These are phyloP conservation scores for Penicillium sp. DNA, from an alignment of 2,329 filamentous ascomycete species.

Conservation along the genomic window DNA sequence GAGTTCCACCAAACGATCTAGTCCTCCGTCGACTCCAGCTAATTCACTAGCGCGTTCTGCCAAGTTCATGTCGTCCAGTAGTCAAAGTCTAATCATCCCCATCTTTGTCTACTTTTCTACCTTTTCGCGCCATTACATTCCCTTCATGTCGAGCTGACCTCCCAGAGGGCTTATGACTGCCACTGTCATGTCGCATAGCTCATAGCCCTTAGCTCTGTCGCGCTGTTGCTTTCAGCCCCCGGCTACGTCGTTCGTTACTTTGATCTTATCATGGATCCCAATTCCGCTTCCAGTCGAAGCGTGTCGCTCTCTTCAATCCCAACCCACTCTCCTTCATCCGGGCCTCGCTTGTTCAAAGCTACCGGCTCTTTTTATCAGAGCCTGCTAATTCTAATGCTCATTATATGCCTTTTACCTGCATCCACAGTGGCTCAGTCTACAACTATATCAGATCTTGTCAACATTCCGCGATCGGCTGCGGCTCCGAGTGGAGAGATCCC, in stretches of 20 bases:
- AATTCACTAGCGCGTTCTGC: conserved; percentile 14
- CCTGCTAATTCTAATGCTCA: conserved; percentile 24
- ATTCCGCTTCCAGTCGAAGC: background rate
- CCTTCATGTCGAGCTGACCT: background rate
- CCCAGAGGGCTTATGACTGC: background rate
- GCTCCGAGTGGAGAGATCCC: conserved; percentile 15
- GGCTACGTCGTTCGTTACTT: conserved; percentile 13
- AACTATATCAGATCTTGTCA: background rate
- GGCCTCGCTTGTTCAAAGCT: background rate
- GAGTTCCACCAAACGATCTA: conserved; percentile 24
- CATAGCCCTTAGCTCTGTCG: conserved; percentile 2
- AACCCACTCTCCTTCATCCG: conserved; percentile 1
- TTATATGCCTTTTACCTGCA: conserved; percentile 15
- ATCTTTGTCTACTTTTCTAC: background rate
- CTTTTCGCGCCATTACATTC: background rate
- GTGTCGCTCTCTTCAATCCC: conserved; percentile 3
- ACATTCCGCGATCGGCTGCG: conserved; percentile 14
- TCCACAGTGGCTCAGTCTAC: conserved; percentile 12
- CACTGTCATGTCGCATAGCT: conserved; percentile 9
- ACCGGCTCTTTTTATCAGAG: conserved; percentile 7
- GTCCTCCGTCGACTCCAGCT: conserved; percentile 12
- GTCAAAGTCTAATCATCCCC: background rate
- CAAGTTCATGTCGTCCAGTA: conserved; percentile 8
- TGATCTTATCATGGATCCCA: conserved; percentile 8
- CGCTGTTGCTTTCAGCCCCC: conserved; percentile 6